A percentile compares a stretch with the other conserved stretches of the same genome.
These are phyloP conservation scores for Purpureocillium takamizusanense DNA, from an alignment of 2,329 filamentous ascomycete genomes.

Conservation along the genomic window DNA sequence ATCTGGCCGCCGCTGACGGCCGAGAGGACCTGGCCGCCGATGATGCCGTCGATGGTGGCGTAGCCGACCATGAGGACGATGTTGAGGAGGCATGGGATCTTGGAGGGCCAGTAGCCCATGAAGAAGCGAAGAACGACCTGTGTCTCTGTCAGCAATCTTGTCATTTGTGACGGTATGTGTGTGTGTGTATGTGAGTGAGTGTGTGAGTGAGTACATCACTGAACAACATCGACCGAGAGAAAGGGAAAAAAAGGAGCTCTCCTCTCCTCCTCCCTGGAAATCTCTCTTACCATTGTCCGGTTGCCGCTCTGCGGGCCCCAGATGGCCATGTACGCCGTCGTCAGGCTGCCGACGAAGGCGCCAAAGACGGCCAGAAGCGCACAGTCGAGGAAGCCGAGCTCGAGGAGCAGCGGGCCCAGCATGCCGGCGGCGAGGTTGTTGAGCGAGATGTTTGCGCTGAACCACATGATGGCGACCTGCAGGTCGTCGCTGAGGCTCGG, in stretches of 20 bases:
- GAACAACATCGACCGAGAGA: too few species aligned
- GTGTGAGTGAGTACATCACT: too few species aligned
- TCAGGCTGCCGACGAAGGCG: conserved; percentile 63
- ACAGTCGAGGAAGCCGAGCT: conserved; percentile 63
- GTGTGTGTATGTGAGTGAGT: too few species aligned
- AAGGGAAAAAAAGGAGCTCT: too few species aligned
- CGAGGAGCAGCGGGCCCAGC: conserved; percentile 58
- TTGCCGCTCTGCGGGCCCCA: conserved; percentile 68
- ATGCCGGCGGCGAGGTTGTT: conserved; percentile 58
- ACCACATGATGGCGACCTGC: conserved; percentile 32
- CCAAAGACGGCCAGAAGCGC: conserved; percentile 66
- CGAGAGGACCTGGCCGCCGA: conserved; percentile 68
- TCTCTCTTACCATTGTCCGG: conserved; percentile 57
- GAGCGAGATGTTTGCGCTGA: conserved; percentile 32
- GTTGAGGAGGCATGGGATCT: conserved; percentile 19
- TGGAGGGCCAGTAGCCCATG: conserved; percentile 55
- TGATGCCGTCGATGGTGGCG: conserved; percentile 69
- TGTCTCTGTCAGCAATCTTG: too few species aligned
- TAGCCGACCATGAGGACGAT: conserved; percentile 65
- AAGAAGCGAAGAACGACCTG: conserved; percentile 62
- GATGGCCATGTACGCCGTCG: conserved; percentile 69
- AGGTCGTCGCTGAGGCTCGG: conserved; percentile 23
- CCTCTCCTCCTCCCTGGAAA: too few species aligned
- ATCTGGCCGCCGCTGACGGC: conserved; percentile 58
- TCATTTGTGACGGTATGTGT: too few species aligned